phyloP scores from a whole-genome alignment of 225 moss, liverwort and hornwort species.

The Climacium dendroides region DNA sequence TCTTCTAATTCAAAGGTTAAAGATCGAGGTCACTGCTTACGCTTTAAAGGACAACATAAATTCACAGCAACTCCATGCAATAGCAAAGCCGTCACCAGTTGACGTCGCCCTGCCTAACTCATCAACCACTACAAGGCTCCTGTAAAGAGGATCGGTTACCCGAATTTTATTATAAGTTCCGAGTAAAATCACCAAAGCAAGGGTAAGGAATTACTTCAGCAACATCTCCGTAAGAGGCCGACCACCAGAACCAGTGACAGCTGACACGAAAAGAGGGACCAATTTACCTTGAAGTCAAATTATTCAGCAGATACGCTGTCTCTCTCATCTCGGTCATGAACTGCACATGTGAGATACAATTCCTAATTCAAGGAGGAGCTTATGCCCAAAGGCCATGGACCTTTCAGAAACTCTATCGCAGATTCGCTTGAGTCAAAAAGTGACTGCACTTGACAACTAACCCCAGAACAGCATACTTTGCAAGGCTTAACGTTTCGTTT shows the following conservation, averaged over 20 bases:
- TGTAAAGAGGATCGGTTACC: neutral
- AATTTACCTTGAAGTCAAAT: constrained; percentile 58
- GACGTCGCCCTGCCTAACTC: constrained; percentile 88
- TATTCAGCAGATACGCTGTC: constrained; percentile 75
- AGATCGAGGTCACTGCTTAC: constrained; percentile 29
- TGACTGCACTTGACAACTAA: neutral
- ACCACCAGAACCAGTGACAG: neutral
- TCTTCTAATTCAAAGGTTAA: neutral
- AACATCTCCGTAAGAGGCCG: neutral
- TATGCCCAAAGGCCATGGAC: neutral
- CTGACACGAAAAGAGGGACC: neutral
- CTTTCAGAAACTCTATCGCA: neutral
- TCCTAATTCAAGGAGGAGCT: neutral
- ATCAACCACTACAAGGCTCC: constrained; percentile 87
- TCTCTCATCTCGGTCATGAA: constrained; percentile 99
- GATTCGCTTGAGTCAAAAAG: neutral
- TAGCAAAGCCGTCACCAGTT: constrained; percentile 79
- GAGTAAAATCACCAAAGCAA: neutral
- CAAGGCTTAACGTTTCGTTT: neutral
- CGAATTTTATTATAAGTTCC: neutral
- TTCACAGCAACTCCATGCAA: constrained; percentile 97
- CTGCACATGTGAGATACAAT: constrained; percentile 22
- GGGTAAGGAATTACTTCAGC: neutral
- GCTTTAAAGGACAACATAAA: constrained; percentile 63
- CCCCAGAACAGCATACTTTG: neutral